phyloP scores from a whole-genome alignment of 345 rosid species.

The Pseudoturritis turrita region DNA sequence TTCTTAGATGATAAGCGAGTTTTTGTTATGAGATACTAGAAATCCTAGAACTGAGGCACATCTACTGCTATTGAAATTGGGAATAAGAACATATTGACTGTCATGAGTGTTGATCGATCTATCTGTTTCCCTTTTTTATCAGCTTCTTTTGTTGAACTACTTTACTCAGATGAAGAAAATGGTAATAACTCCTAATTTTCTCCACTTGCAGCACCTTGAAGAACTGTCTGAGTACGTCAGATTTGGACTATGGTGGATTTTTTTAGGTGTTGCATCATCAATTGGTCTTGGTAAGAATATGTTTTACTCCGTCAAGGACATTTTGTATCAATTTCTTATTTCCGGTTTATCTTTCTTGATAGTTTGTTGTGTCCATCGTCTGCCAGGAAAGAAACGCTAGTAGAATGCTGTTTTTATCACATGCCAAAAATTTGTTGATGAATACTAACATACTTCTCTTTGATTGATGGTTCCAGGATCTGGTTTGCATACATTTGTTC shows the following conservation, averaged over 20 bases:
- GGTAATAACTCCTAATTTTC: neutral
- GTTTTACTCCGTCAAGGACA: neutral
- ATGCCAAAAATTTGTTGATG: neutral
- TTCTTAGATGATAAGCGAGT: neutral
- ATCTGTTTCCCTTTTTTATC: neutral
- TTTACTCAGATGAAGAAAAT: neutral
- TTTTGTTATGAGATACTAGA: neutral
- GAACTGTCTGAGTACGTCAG: conserved; percentile 57
- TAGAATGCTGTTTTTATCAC: neutral
- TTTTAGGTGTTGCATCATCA: conserved; percentile 93
- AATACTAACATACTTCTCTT: neutral
- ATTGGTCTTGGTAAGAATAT: conserved; percentile 85
- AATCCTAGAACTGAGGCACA: neutral
- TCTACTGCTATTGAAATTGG: neutral
- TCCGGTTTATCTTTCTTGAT: neutral
- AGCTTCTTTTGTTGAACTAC: neutral
- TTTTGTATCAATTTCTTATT: neutral
- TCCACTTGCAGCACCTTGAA: conserved; percentile 57
- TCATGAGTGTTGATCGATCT: neutral
- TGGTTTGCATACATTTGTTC: conserved; percentile 96
- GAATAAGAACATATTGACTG: neutral
- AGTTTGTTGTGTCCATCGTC: neutral
- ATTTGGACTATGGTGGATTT: conserved; percentile 88
- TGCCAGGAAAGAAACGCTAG: neutral
- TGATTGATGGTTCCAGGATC: conserved; percentile 51